These are phyloP conservation scores for Ballota nigra DNA, from an alignment of 257 asterid species.

Conservation along the genomic window DNA sequence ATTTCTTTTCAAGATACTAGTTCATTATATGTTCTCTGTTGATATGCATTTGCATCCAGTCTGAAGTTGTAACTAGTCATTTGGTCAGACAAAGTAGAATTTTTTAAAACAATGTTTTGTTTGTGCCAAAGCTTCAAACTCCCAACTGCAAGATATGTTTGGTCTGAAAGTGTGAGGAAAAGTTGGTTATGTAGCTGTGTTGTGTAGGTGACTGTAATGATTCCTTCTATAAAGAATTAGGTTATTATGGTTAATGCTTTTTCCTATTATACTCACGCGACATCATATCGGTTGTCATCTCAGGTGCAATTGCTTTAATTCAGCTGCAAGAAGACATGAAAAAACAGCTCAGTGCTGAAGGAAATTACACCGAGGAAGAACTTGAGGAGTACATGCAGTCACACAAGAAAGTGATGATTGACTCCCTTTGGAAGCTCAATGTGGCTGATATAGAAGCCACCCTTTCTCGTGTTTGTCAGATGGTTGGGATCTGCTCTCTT, in stretches of 20 bases:
- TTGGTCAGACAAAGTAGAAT: neutral
- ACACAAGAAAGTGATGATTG: constrained; percentile 91
- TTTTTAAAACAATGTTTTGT: neutral
- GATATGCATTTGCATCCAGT: neutral
- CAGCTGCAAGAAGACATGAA: constrained; percentile 98
- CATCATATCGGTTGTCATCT: constrained; percentile 14
- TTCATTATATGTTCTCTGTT: neutral
- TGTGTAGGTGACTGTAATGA: neutral
- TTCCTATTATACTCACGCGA: constrained; percentile 12
- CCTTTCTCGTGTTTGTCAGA: constrained; percentile 93
- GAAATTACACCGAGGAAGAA: constrained; percentile 87
- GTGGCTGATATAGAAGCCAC: constrained; percentile 98
- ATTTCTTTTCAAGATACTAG: neutral
- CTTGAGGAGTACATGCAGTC: constrained; percentile 91
- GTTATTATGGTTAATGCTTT: neutral
- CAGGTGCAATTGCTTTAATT: constrained; percentile 94
- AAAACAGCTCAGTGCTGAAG: constrained; percentile 76
- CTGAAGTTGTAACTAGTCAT: neutral
- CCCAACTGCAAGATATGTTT: neutral
- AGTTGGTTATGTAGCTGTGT: no score
- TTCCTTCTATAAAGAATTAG: neutral
- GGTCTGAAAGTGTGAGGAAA: neutral
- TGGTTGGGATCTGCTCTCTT: constrained; percentile 47
- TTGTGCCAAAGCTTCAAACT: neutral
- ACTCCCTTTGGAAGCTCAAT: constrained; percentile 98